Conservation (phyloP, 2,329 filamentous ascomycete species). For the Ceratocystiopsis brevicomis region DNA sequence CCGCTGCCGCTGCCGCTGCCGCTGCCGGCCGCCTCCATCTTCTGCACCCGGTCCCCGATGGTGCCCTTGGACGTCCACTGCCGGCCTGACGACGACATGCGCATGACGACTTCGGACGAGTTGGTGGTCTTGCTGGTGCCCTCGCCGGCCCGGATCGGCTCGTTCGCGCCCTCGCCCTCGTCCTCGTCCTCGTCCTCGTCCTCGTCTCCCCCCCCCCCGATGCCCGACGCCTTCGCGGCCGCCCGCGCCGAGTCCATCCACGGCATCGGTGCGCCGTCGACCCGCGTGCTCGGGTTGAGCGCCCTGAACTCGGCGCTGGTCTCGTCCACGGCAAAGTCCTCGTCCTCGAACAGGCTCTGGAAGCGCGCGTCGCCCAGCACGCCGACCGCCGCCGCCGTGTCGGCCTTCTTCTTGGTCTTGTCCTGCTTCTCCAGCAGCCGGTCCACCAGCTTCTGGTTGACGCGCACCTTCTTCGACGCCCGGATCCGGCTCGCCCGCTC, state of each 20-base stretch:
- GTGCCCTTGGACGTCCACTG: constrained; percentile 36
- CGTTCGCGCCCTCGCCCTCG: too few relatives aligned
- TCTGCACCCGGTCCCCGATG: constrained; percentile 36
- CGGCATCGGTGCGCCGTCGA: constrained; percentile 15
- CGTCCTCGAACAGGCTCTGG: constrained; percentile 72
- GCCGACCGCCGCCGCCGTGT: constrained; percentile 40
- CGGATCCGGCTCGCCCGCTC: constrained; percentile 89
- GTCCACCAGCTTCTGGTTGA: constrained; percentile 69
- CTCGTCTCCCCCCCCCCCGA: constrained; percentile 22
- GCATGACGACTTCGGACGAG: constrained; percentile 33
- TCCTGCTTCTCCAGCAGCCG: constrained; percentile 50
- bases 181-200: constrained; percentile 8
- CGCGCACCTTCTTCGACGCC: constrained; percentile 92
- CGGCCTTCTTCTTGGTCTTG: constrained; percentile 37
- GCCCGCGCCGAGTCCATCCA: constrained; percentile 8
- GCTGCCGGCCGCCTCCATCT: constrained; percentile 12
- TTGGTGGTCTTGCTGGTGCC: not conserved
- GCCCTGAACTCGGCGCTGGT: constrained; percentile 67
- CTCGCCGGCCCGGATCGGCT: not conserved
- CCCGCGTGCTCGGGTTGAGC: constrained; percentile 69
- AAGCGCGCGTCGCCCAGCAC: constrained; percentile 77
- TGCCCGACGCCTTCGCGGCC: constrained; percentile 26
- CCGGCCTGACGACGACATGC: constrained; percentile 49
- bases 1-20: constrained; percentile 21
- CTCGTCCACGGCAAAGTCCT: constrained; percentile 86